Conservation (phyloP, 306 rosid species). For the Glycine latifolia region DNA sequence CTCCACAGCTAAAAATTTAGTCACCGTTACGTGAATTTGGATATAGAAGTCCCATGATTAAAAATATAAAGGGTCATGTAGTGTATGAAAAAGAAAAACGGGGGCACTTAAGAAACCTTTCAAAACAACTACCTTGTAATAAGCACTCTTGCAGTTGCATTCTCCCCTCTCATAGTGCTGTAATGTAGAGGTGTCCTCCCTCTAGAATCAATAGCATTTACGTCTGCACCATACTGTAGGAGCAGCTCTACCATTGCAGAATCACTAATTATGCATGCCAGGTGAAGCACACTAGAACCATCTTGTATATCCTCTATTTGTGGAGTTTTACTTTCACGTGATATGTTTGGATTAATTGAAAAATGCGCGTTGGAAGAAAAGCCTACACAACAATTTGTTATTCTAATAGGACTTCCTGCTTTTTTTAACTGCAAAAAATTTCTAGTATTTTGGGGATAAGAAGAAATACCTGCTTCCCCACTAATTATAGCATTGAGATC, state of each 20-base stretch:
- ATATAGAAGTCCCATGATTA: neutral
- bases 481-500: constrained; percentile 55
- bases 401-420: neutral
- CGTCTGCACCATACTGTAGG: constrained; percentile 74
- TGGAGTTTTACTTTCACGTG: constrained; percentile 43
- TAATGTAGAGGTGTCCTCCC: constrained; percentile 77
- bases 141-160: constrained; percentile 60
- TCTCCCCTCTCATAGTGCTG: constrained; percentile 59
- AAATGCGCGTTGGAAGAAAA: constrained; percentile 44
- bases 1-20: neutral
- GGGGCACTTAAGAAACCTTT: constrained; percentile 2
- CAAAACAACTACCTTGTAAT: constrained; percentile 58
- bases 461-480: constrained; percentile 56
- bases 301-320: constrained; percentile 47
- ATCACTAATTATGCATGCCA: constrained; percentile 71
- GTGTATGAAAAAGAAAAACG: neutral
- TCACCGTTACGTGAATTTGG: neutral
- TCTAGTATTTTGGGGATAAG: constrained; percentile 10
- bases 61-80: neutral
- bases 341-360: constrained; percentile 45
- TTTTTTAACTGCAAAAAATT: constrained; percentile 22
- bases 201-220: constrained; percentile 64
- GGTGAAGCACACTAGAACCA: constrained; percentile 69
- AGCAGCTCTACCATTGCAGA: constrained; percentile 79
- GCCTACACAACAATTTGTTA: constrained; percentile 48